phyloP scores from a whole-genome alignment of 805 yeast genomes.

The Wickerhamomyces pijperi region DNA sequence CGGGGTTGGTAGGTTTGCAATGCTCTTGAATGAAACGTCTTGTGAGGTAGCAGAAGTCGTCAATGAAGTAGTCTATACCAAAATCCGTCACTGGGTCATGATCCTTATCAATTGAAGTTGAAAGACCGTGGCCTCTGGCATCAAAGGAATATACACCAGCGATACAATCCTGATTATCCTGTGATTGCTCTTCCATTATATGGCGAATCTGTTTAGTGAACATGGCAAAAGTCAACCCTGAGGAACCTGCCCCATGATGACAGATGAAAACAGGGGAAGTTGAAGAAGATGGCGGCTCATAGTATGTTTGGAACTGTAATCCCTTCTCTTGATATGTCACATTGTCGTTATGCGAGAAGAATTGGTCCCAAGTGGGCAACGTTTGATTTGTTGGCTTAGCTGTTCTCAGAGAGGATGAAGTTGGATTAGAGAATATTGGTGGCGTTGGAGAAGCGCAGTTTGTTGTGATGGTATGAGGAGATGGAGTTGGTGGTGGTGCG shows the following conservation, averaged over 20 bases:
- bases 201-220: slow-evolving; percentile 23
- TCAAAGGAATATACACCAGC: slow-evolving; percentile 63
- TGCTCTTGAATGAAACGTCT: slow-evolving; percentile 22
- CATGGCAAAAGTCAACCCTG: slow-evolving; percentile 64
- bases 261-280: slow-evolving; percentile 52
- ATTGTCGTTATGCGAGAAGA: slow-evolving; percentile 21
- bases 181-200: slow-evolving; percentile 17
- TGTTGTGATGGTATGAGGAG: background rate
- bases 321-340: slow-evolving; percentile 11
- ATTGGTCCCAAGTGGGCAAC: slow-evolving; percentile 21
- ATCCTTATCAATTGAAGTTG: background rate
- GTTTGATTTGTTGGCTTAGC: background rate
- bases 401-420: too few species aligned
- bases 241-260: slow-evolving; percentile 95
- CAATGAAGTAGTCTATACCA: slow-evolving; percentile 37
- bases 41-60: slow-evolving; percentile 47
- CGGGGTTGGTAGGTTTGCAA: slow-evolving; percentile 13
- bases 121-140: slow-evolving; percentile 72
- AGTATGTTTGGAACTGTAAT: slow-evolving; percentile 43
- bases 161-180: slow-evolving; percentile 9
- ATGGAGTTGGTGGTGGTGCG: too few species aligned
- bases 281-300: slow-evolving; percentile 33
- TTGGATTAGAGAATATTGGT: background rate
- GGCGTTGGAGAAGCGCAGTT: background rate
- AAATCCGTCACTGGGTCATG: slow-evolving; percentile 28